Evolutionary conservation across 2,329 filamentous ascomycete species (phyloP).

Genomic region (Ilyonectria destructans): DNA sequence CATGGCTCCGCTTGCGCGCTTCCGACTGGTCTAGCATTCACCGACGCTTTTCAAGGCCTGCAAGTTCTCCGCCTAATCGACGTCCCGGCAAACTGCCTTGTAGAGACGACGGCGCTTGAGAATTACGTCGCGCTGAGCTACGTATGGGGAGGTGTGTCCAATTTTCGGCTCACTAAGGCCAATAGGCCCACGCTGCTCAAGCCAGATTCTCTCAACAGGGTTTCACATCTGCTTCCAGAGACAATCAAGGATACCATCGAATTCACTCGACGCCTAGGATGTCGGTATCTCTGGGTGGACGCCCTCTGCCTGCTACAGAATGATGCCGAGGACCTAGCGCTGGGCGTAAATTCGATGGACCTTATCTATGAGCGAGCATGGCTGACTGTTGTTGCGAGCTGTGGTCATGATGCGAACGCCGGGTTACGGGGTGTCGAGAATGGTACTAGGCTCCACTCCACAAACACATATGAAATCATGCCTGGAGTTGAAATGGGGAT

Average conservation of each 20-base stretch:
- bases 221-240: background rate
- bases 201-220: background rate
- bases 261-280: background rate
- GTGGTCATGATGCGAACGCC: conserved; percentile 27
- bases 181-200: conserved; percentile 16
- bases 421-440: conserved; percentile 14
- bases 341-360: conserved; percentile 28
- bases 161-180: conserved; percentile 26
- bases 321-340: background rate
- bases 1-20: too few relatives aligned
- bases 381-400: conserved; percentile 31
- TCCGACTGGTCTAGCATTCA: background rate
- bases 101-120: background rate
- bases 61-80: conserved; percentile 23
- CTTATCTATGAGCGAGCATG: conserved; percentile 31
- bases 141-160: conserved; percentile 28
- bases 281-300: conserved; percentile 17
- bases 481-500: conserved; percentile 20
- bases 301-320: conserved; percentile 5
- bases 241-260: conserved; percentile 4
- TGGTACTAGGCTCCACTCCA: background rate
- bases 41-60: conserved; percentile 17
- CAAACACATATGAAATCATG: background rate
- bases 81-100: background rate
- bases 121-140: conserved; percentile 35